Conservation (phyloP, 805 yeast species). For the Spencermartinsiella europaea region DNA sequence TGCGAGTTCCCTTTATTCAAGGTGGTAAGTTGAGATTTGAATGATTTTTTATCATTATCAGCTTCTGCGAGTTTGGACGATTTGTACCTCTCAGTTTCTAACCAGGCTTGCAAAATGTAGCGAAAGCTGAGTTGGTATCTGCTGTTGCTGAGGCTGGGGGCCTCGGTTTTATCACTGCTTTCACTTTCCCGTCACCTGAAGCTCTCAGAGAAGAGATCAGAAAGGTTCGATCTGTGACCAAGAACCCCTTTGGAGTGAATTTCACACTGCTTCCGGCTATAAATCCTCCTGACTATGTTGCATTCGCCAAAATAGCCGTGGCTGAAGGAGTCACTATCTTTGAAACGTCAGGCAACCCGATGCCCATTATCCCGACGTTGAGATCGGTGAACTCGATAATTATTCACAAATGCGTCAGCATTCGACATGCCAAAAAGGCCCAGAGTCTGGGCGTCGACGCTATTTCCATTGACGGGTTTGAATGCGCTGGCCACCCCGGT, state of each 20-base stretch:
- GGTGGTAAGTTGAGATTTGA: slow-evolving; percentile 24
- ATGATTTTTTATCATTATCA: neutral
- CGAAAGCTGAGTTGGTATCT: slow-evolving; percentile 25
- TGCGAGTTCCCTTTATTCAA: slow-evolving; percentile 27
- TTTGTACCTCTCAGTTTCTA: no score
- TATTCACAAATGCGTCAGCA: slow-evolving; percentile 30
- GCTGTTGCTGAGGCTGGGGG: slow-evolving; percentile 33
- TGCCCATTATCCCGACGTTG: slow-evolving; percentile 24
- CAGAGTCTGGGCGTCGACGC: slow-evolving; percentile 30
- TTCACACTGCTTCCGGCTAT: slow-evolving; percentile 32
- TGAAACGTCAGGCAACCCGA: slow-evolving; percentile 33
- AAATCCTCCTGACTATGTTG: slow-evolving; percentile 29
- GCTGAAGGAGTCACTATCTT: slow-evolving; percentile 31
- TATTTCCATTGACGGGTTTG: slow-evolving; percentile 32
- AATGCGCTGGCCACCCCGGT: slow-evolving; percentile 36
- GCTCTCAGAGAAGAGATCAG: slow-evolving; percentile 27
- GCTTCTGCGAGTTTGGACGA: no score
- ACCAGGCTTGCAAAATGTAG: slow-evolving; percentile 27
- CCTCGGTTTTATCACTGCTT: slow-evolving; percentile 28
- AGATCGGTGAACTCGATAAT: slow-evolving; percentile 19
- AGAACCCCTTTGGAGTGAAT: slow-evolving; percentile 31
- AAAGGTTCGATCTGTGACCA: slow-evolving; percentile 20
- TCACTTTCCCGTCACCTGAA: slow-evolving; percentile 30
- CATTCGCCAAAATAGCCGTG: slow-evolving; percentile 28
- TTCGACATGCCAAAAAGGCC: slow-evolving; percentile 30